These are phyloP conservation scores for Chlamydomonas sphaeroides DNA, from an alignment of 139 green algal species.

Conservation along the genomic window DNA sequence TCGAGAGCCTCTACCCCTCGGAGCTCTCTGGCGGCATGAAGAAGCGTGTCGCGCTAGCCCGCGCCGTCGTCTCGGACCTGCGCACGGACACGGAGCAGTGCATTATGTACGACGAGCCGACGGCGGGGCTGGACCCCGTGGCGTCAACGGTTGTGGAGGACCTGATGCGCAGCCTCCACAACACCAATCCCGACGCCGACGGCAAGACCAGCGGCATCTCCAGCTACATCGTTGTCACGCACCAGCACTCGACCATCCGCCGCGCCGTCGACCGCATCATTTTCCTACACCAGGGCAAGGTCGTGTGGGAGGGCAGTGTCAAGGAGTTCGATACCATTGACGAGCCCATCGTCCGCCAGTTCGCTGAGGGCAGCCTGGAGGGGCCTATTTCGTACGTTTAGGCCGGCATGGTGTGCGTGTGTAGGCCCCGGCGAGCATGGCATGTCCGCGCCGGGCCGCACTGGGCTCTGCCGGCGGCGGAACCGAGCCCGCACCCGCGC, in stretches of 20 bases:
- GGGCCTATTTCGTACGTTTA: slow-evolving; percentile 92
- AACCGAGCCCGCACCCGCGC: no score
- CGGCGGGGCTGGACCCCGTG: slow-evolving; percentile 96
- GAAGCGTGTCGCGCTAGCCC: slow-evolving; percentile 97
- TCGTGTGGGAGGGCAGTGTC: slow-evolving; percentile 95
- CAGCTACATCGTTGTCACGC: slow-evolving; percentile 98
- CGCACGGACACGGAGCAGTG: slow-evolving; percentile 71
- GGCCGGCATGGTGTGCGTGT: no score
- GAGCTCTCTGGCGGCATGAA: slow-evolving; percentile 98
- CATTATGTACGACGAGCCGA: slow-evolving; percentile 99
- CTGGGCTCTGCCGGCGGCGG: no score
- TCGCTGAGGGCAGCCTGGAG: slow-evolving; percentile 85
- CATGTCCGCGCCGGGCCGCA: no score
- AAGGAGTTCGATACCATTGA: slow-evolving; percentile 94
- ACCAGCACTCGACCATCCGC: slow-evolving; percentile 97
- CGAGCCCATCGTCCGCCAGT: slow-evolving; percentile 96
- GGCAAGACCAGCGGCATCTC: slow-evolving; percentile 72
- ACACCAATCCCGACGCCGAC: slow-evolving; percentile 14
- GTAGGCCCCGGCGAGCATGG: no score
- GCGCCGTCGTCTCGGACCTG: slow-evolving; percentile 56
- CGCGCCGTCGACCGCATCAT: slow-evolving; percentile 96
- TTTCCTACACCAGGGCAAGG: slow-evolving; percentile 94
- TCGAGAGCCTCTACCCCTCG: slow-evolving; percentile 90
- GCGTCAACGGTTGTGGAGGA: slow-evolving; percentile 97
- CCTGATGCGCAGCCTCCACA: slow-evolving; percentile 92